Evolutionary conservation across 257 asterid species (phyloP), one percentile per base, ranked within the genome.

Genomic region (Osmanthus fragrans): DNA sequence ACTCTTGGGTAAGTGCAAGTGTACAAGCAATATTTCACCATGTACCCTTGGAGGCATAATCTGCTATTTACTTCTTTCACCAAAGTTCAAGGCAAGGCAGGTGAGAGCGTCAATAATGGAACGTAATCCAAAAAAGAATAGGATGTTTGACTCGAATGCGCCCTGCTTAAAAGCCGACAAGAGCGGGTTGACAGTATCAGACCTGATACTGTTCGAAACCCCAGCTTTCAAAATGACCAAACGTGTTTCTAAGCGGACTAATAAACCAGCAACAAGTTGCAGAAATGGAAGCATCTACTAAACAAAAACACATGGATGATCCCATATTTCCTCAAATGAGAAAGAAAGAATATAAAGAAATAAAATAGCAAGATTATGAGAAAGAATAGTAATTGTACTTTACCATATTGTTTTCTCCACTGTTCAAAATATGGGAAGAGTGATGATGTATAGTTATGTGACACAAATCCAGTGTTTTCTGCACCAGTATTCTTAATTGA

Each of bases 341-440:
- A 25, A 63, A 23, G 7, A 23, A 51, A 75, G 27, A 40, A 40
- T 40, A 40, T 40, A 40, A 40, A 40, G 47, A 40, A 12, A 40
- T 9, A 40, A 32, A 40, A 40, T 40, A 40, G 47, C 3, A 40
- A 9, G 47, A 40, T 40, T 9, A 40, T 40, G 49, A 11, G 49
- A 1, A 39, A 18, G 32, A 5, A 25, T 11, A 11, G 23, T 15
- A 60, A 13, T 4, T 19, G 42, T 4, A 13, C 30, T 69, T 77
- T 85, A 93, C 97, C 98, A 34, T 89, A 90, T 82, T 88, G 73
- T 82, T 90, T 91, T 72, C 98, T 84, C 98, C 98, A 93, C 37
- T 88, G 90, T 51, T 91, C 97, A 40, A 93, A 93, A 84, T 93
- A 90, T 21, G 98, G 98, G 51, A 93, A 93, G 80, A 93, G 90